phyloP scores from a whole-genome alignment of 768 basidiomycete genomes.

The Russula sp. region DNA sequence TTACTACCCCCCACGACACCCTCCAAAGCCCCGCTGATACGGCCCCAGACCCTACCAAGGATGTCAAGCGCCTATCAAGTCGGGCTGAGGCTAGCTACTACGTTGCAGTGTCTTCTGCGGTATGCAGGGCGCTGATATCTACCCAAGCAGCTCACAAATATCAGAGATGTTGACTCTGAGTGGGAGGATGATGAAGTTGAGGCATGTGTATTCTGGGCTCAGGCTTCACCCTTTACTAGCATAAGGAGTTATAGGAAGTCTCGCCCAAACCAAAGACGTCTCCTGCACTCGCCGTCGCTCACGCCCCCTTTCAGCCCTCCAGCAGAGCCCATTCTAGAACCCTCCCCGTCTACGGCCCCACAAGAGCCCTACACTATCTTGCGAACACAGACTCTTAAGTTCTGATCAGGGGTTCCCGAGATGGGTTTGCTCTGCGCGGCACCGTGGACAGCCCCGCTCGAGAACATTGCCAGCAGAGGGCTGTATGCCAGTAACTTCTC shows the following conservation, averaged over 20 bases:
- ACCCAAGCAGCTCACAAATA: constrained; percentile 21
- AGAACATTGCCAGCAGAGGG: no score
- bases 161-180: constrained; percentile 23
- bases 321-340: neutral
- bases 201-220: constrained; percentile 1
- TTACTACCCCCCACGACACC: neutral
- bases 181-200: constrained; percentile 26
- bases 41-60: neutral
- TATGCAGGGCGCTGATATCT: neutral
- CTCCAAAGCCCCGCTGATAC: neutral
- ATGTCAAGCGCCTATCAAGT: constrained; percentile 11
- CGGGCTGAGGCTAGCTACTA: constrained; percentile 23
- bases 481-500: no score
- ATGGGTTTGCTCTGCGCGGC: no score
- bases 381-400: constrained; percentile 1
- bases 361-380: no score
- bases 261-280: constrained; percentile 16
- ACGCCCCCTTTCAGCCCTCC: constrained; percentile 7
- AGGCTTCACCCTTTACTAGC: neutral
- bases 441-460: no score
- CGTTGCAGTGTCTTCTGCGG: constrained; percentile 11
- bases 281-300: neutral
- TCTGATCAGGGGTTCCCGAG: no score
- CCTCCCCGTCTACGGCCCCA: neutral
- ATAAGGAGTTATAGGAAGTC: constrained; percentile 16